phyloP scores from a whole-genome alignment of 208 protist species.

The Tritrichomonas musculus region DNA sequence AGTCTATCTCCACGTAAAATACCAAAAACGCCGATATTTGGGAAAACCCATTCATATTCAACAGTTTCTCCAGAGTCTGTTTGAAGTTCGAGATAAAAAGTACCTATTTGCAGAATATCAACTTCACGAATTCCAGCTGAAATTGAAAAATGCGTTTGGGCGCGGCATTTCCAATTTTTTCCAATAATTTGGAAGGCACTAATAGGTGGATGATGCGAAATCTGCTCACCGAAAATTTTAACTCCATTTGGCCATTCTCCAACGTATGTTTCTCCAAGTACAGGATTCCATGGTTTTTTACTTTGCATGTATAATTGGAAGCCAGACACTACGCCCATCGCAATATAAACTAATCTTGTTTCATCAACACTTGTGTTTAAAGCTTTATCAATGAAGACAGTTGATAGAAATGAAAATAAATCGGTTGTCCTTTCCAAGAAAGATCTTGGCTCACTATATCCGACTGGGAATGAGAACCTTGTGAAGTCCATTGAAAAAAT shows the following conservation, averaged over 20 bases:
- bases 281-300: slow-evolving; percentile 35
- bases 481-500: background rate
- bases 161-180: slow-evolving; percentile 23
- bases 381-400: background rate
- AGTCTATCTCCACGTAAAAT: background rate
- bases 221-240: slow-evolving; percentile 38
- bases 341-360: background rate
- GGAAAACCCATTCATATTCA: background rate
- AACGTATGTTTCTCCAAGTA: slow-evolving; percentile 36
- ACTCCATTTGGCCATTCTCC: slow-evolving; percentile 23
- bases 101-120: background rate
- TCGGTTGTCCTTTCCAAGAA: background rate
- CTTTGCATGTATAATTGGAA: background rate
- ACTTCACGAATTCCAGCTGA: background rate
- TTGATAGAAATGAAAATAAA: background rate
- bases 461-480: background rate
- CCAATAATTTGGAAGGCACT: slow-evolving; percentile 31
- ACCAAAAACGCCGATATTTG: background rate
- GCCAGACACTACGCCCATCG: background rate
- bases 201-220: slow-evolving; percentile 39
- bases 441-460: background rate
- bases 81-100: background rate
- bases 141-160: background rate
- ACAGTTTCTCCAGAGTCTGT: no score
- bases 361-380: background rate